These are phyloP conservation scores for Chlamydomonas sp. DNA, from an alignment of 139 green algal species.

Conservation along the genomic window DNA sequence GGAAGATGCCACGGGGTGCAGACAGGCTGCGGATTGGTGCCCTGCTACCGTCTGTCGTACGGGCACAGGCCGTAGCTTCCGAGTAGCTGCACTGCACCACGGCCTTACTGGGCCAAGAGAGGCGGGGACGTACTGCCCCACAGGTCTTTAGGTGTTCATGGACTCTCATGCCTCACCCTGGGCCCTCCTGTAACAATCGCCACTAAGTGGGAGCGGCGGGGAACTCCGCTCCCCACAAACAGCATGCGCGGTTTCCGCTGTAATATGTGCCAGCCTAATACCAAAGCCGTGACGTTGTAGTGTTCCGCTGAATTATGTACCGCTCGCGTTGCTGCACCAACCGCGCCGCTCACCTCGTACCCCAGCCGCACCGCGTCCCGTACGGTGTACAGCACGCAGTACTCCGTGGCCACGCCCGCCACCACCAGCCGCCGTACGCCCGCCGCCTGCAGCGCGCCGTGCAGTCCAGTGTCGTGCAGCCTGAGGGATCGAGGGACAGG, in stretches of 20 bases:
- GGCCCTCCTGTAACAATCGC: no score
- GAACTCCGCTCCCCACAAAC: no score
- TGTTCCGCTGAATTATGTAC: no score
- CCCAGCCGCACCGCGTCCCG: conserved; percentile 42
- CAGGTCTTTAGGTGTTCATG: no score
- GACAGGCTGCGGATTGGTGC: not conserved
- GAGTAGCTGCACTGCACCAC: not conserved
- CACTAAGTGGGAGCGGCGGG: no score
- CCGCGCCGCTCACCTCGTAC: conserved; percentile 11
- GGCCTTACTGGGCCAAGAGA: no score
- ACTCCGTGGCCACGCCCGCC: conserved; percentile 44
- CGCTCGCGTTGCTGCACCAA: not conserved
- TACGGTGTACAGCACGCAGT: conserved; percentile 44
- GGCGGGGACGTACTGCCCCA: no score
- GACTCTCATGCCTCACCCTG: no score
- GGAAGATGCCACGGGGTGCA: not conserved
- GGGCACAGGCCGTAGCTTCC: not conserved
- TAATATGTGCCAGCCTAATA: no score
- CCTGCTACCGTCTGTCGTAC: not conserved
- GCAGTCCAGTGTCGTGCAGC: conserved; percentile 22
- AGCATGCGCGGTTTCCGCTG: no score
- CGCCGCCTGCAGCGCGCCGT: conserved; percentile 5
- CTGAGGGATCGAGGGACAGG: not conserved
- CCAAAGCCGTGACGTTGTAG: no score
- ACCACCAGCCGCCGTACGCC: conserved; percentile 33